These are phyloP conservation scores for Entomortierella parvispora DNA, from an alignment of 192 early-diverging fungal genomes.

Conservation along the genomic window DNA sequence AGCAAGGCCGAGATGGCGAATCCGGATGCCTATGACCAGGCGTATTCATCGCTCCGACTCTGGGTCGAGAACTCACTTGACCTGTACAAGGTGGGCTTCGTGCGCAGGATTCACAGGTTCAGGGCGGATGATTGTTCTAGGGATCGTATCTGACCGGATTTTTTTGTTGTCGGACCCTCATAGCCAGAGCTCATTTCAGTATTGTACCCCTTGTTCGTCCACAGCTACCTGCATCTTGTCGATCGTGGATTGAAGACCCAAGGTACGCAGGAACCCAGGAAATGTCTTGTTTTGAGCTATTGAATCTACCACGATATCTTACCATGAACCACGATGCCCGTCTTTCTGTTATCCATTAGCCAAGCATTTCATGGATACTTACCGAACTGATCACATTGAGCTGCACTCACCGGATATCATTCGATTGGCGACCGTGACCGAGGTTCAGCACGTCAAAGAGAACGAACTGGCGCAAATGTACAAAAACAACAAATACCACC, in stretches of 20 bases:
- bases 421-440: slow-evolving; percentile 73
- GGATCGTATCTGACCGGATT: not conserved
- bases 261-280: slow-evolving; percentile 40
- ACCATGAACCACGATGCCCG: not conserved
- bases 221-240: slow-evolving; percentile 90
- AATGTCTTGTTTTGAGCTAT: not conserved
- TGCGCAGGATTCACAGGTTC: too few relatives aligned
- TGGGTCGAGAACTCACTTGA: slow-evolving; percentile 97
- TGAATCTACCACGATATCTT: not conserved
- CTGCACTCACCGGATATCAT: slow-evolving; percentile 79
- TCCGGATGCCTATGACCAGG: slow-evolving; percentile 83
- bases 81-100: slow-evolving; percentile 76
- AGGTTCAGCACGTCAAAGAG: slow-evolving; percentile 78
- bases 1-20: slow-evolving; percentile 68
- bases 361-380: slow-evolving; percentile 78
- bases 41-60: slow-evolving; percentile 79
- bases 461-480: slow-evolving; percentile 86
- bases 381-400: slow-evolving; percentile 80
- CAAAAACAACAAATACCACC: slow-evolving; percentile 83
- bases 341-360: slow-evolving; percentile 56
- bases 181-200: slow-evolving; percentile 86
- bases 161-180: slow-evolving; percentile 2
- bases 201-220: slow-evolving; percentile 92
- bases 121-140: too few relatives aligned
- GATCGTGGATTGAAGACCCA: slow-evolving; percentile 59